phyloP scores from a whole-genome alignment of 768 basidiomycete species.

The Sarcomyxa edulis region DNA sequence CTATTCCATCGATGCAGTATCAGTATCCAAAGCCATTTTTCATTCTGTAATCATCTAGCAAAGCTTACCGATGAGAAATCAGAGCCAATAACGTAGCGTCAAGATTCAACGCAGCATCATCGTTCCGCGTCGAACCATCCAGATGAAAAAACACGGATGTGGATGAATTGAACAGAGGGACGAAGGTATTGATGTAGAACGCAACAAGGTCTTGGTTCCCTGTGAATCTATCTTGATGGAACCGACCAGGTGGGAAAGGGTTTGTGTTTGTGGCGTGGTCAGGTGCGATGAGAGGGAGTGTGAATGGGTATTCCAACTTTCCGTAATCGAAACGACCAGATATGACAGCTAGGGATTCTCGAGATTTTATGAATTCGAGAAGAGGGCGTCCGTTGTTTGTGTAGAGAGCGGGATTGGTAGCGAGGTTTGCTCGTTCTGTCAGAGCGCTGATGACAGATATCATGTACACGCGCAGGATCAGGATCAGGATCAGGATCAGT shows the following conservation, averaged over 20 bases:
- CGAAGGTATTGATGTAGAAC: constrained; percentile 9
- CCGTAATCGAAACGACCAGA: constrained; percentile 9
- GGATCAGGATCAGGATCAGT: too few species aligned
- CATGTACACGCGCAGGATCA: too few species aligned
- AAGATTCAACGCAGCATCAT: constrained; percentile 6
- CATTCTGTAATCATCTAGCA: too few species aligned
- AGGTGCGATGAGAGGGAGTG: constrained; percentile 6
- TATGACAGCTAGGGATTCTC: constrained; percentile 2
- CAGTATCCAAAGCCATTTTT: too few species aligned
- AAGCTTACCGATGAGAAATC: constrained; percentile 10
- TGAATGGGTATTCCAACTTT: constrained; percentile 11
- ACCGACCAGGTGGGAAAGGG: constrained; percentile 7
- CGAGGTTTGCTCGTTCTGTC: constrained; percentile 4
- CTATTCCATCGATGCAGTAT: too few species aligned
- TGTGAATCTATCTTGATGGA: constrained; percentile 11
- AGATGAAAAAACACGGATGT: constrained; percentile 10
- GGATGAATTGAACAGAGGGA: constrained; percentile 5
- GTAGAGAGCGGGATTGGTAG: constrained; percentile 6
- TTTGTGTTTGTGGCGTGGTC: constrained; percentile 3
- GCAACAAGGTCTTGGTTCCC: constrained; percentile 6
- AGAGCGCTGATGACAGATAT: too few species aligned
- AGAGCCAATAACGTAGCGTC: constrained; percentile 7
- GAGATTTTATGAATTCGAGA: constrained; percentile 3
- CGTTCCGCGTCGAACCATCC: neutral
- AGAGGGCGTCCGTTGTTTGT: neutral